Base-by-base conservation (phyloP, 2,329 filamentous ascomycete species). In the Zasmidium cellare region DNA sequence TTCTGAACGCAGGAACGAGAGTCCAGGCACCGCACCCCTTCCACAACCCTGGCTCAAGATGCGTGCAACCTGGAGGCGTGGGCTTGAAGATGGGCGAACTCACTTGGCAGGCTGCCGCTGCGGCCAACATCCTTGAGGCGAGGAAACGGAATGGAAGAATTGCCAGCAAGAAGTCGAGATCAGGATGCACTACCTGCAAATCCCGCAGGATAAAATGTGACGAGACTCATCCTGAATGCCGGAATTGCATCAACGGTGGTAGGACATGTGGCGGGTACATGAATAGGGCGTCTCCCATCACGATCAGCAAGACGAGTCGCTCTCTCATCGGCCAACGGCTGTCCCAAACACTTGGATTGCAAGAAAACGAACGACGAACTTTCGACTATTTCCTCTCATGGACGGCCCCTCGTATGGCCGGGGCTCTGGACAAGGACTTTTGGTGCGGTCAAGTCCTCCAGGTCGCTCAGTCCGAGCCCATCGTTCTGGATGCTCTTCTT, bases 171-270 rank as follows among this genome's bases (percentile, higher is more conserved):
- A 66, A 65, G 44, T 57, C 58, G 9, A 53, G 62, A 44, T 38
- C n/a, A 5, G 64, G 64, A 12, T 66, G 64, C 46, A 22, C 48
- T 2, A 64, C 62, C 9, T 66, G 64, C 54, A 63, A 61, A 67
- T 74, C 79, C 16, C 77, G 82, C 51, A 80, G 80, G 48, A 77
- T 84, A 53, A 84, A 84, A 66, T 85, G 82, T 64, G 81, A 83
- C 61, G 81, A 84, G 69, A 69, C 67, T 18, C 82, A 77, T 48
- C 82, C 82, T 1, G 71, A 69, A 31, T 85, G 83, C 61, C 65
- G 75, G 18, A 78, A 80, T 52, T 85, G 82, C 63, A 75, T 74
- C 31, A 80, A 77, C 55, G 83, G 80, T 2, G 80, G 82, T 5
- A 76, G 82, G 53, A 76, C 74, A 60, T 85, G 82, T 64, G 81